Percentiles rank a stretch among this genome's conserved stretches.
These are phyloP conservation scores for Arthrobotrys sphaeroides DNA, from an alignment of 2,329 filamentous ascomycete genomes.

Conservation along the genomic window DNA sequence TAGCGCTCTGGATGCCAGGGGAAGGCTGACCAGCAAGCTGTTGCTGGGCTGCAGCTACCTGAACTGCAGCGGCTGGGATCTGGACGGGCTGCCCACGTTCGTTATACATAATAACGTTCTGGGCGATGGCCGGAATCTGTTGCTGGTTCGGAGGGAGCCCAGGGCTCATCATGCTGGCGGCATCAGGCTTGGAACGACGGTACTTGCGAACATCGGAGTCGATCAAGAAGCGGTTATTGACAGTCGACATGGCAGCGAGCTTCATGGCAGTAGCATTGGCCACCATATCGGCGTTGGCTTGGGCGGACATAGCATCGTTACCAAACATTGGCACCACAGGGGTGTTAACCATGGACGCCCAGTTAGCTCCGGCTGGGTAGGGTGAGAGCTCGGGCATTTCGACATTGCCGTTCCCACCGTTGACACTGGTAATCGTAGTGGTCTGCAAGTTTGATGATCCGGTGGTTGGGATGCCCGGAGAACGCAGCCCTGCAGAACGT, in stretches of 20 bases:
- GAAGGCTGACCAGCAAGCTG: slow-evolving; percentile 52
- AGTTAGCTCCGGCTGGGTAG: slow-evolving; percentile 83
- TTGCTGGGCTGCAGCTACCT: slow-evolving; percentile 56
- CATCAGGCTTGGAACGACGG: slow-evolving; percentile 86
- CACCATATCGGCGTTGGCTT: slow-evolving; percentile 92
- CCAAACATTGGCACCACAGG: slow-evolving; percentile 91
- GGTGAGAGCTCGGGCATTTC: slow-evolving; percentile 89
- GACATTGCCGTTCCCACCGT: slow-evolving; percentile 70
- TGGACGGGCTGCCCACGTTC: slow-evolving; percentile 76
- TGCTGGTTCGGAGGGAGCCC: slow-evolving; percentile 67
- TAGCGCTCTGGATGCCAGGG: slow-evolving; percentile 39
- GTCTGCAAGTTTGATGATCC: slow-evolving; percentile 44
- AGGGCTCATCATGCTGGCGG: slow-evolving; percentile 62
- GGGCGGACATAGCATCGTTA: slow-evolving; percentile 65
- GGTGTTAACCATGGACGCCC: slow-evolving; percentile 98
- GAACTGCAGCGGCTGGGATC: slow-evolving; percentile 57
- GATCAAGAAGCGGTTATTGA: slow-evolving; percentile 96
- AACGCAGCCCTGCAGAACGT: slow-evolving; percentile 78
- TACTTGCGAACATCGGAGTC: slow-evolving; percentile 93
- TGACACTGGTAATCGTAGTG: slow-evolving; percentile 79
- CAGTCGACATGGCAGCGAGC: slow-evolving; percentile 91
- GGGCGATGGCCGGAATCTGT: slow-evolving; percentile 72
- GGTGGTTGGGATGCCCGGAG: slow-evolving; percentile 72
- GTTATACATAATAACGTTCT: slow-evolving; percentile 92
- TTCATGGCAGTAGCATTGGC: slow-evolving; percentile 99